A percentile compares a stretch with the other conserved stretches of the same genome.
Evolutionary conservation across 441 rosid genomes (phyloP).

Genomic region (Flueggea neowawraea): DNA sequence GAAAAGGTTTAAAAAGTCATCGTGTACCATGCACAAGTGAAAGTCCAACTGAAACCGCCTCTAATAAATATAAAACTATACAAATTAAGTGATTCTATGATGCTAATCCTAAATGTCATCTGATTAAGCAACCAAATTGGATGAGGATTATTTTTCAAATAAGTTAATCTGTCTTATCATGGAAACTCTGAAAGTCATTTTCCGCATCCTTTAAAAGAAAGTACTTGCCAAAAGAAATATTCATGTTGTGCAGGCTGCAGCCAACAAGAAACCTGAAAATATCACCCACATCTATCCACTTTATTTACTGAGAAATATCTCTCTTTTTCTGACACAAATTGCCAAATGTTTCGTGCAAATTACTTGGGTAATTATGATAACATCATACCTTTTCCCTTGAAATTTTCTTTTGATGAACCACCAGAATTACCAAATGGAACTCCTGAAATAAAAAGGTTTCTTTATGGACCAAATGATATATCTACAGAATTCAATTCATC

Average conservation of each 20-base stretch:
- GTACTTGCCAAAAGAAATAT: too few species aligned
- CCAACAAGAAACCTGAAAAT: background rate
- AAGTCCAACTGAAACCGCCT: too few species aligned
- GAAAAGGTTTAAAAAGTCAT: too few species aligned
- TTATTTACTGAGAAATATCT: background rate
- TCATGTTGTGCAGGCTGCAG: too few species aligned
- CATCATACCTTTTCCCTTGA: conserved; percentile 91
- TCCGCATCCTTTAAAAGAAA: too few species aligned
- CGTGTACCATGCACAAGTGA: too few species aligned
- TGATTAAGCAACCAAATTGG: too few species aligned
- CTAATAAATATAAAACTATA: too few species aligned
- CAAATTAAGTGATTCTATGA: too few species aligned
- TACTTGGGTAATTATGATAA: conserved; percentile 11
- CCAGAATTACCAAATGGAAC: conserved; percentile 75
- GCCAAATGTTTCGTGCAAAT: conserved; percentile 16
- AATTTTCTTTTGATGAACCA: conserved; percentile 82
- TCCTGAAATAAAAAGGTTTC: conserved; percentile 78
- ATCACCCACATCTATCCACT: background rate
- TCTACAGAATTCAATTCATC: too few species aligned
- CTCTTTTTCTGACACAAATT: conserved; percentile 10
- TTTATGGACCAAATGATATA: conserved; percentile 33
- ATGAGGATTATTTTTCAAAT: background rate
- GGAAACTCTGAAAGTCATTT: too few species aligned
- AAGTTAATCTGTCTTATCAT: background rate
- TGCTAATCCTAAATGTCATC: too few species aligned